These are phyloP conservation scores for Mucor ambiguus DNA, from an alignment of 371 early-diverging fungal genomes.

Conservation along the genomic window DNA sequence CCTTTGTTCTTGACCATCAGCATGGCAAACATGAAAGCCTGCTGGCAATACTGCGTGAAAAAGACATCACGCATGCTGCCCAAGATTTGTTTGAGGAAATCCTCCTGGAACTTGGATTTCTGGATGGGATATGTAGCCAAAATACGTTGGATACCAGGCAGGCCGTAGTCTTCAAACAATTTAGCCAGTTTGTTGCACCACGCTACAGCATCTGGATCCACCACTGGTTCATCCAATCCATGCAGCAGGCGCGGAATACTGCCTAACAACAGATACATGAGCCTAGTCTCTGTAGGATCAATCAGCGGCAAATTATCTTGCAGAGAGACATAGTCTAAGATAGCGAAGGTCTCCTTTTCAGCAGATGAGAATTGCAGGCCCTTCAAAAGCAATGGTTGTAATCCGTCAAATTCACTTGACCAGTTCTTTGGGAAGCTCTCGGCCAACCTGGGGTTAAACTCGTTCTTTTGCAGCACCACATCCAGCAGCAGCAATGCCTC, in stretches of 20 bases:
- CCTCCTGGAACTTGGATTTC: constrained; percentile 70
- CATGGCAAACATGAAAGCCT: constrained; percentile 66
- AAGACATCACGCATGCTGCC: constrained; percentile 65
- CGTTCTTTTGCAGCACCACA: constrained; percentile 57
- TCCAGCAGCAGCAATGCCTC: constrained; percentile 71
- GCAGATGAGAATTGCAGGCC: constrained; percentile 69
- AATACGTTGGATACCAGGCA: constrained; percentile 56
- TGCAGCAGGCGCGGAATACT: constrained; percentile 71
- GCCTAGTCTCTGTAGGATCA: constrained; percentile 62
- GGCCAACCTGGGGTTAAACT: constrained; percentile 30
- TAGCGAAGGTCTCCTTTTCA: constrained; percentile 52
- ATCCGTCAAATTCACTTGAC: constrained; percentile 75
- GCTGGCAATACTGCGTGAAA: constrained; percentile 62
- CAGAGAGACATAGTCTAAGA: constrained; percentile 45
- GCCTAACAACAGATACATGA: constrained; percentile 70
- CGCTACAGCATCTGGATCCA: constrained; percentile 28
- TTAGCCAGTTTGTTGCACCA: constrained; percentile 53
- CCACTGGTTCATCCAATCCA: constrained; percentile 51
- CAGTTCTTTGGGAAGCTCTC: constrained; percentile 74
- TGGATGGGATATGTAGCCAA: constrained; percentile 65
- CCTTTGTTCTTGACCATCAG: constrained; percentile 66
- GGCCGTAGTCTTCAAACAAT: constrained; percentile 56
- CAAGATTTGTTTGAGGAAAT: constrained; percentile 72
- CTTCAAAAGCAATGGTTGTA: constrained; percentile 76
- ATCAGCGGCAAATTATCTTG: constrained; percentile 66